These are phyloP conservation scores for Russula abietina DNA, from an alignment of 768 basidiomycete genomes.

Conservation along the genomic window DNA sequence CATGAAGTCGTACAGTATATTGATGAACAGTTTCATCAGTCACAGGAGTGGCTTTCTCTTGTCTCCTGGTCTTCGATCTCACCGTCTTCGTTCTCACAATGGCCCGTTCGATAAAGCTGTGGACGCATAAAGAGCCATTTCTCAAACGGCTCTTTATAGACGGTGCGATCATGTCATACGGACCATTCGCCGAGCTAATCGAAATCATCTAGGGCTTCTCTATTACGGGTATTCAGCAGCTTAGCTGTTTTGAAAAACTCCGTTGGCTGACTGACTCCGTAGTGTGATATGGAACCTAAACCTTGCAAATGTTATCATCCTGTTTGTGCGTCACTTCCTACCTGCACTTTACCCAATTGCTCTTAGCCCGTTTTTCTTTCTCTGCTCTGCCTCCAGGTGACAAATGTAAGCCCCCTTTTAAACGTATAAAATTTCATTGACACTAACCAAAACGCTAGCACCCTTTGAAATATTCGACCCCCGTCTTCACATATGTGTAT, in stretches of 20 bases:
- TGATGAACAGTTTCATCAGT: slow-evolving; percentile 11
- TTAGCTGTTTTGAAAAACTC: background rate
- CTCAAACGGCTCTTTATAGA: slow-evolving; percentile 10
- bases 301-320: slow-evolving; percentile 13
- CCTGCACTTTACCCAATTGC: background rate
- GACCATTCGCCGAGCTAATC: background rate
- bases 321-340: slow-evolving; percentile 8
- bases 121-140: slow-evolving; percentile 16
- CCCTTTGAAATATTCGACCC: background rate
- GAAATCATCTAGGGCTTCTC: slow-evolving; percentile 5
- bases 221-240: slow-evolving; percentile 15
- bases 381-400: background rate
- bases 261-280: background rate
- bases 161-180: slow-evolving; percentile 8
- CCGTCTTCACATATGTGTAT: slow-evolving; percentile 15
- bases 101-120: slow-evolving; percentile 12
- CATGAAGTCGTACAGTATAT: background rate
- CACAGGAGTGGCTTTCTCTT: slow-evolving; percentile 18
- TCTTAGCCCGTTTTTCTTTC: background rate
- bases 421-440: background rate
- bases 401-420: background rate
- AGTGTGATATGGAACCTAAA: slow-evolving; percentile 19
- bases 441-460: slow-evolving; percentile 1
- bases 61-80: slow-evolving; percentile 23
- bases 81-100: slow-evolving; percentile 25